Evolutionary conservation across 2,329 filamentous ascomycete species (phyloP).

Genomic region (Colletotrichum filicis): DNA sequence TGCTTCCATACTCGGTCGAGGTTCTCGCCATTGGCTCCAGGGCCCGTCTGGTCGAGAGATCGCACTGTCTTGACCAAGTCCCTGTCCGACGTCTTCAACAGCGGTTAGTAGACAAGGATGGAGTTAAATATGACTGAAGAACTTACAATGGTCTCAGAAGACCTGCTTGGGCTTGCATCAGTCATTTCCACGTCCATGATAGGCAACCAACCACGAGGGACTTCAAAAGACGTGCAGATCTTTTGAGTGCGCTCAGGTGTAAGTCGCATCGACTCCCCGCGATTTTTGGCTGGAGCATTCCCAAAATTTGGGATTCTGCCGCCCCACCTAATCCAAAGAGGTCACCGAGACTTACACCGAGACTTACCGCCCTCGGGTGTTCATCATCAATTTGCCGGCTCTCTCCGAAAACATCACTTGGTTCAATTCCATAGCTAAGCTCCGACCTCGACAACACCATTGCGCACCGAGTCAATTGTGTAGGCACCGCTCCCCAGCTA

Average conservation of each 20-base stretch:
- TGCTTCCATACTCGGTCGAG: conserved; percentile 61
- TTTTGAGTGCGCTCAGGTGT: not conserved
- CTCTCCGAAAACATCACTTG: conserved; percentile 39
- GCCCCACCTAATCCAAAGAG: conserved; percentile 37
- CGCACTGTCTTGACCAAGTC: conserved; percentile 63
- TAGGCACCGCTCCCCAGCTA: conserved; percentile 18
- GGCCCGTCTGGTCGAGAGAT: conserved; percentile 64
- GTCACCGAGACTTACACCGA: conserved; percentile 18
- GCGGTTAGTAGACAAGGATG: not conserved
- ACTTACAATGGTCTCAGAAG: conserved; percentile 27
- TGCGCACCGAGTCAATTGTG: conserved; percentile 30
- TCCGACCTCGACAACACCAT: conserved; percentile 30
- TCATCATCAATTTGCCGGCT: conserved; percentile 47
- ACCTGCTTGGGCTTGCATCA: conserved; percentile 1
- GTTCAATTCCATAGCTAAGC: conserved; percentile 31
- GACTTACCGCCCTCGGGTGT: conserved; percentile 57
- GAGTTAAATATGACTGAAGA: not conserved
- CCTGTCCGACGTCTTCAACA: conserved; percentile 37
- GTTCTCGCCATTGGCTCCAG: conserved; percentile 56
- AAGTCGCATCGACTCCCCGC: conserved; percentile 17
- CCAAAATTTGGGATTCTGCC: conserved; percentile 63
- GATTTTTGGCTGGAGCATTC: conserved; percentile 32
- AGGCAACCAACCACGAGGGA: not conserved
- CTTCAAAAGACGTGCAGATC: not conserved
- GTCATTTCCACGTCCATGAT: conserved; percentile 33